Conservation (phyloP, 1,284 basidiomycete species). For the Tylopilus orsonianus region DNA sequence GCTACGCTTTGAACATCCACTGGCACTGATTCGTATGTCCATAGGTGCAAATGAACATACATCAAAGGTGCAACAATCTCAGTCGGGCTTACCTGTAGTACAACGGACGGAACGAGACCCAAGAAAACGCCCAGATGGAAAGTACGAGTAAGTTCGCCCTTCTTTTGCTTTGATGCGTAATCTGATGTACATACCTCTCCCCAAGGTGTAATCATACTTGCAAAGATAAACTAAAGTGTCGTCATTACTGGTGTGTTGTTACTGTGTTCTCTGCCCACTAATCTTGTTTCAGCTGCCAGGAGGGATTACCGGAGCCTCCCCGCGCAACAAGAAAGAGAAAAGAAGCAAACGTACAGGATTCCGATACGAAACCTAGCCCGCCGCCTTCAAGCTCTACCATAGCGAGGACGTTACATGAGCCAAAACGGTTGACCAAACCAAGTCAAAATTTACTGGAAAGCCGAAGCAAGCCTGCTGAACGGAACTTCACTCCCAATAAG, state of each 20-base stretch:
- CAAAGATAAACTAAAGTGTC: constrained; percentile 71
- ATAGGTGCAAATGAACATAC: constrained; percentile 4
- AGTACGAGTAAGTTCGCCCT: constrained; percentile 47
- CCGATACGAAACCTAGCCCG: constrained; percentile 13
- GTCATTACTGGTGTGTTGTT: constrained; percentile 61
- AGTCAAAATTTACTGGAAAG: not conserved
- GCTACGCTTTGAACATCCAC: not conserved
- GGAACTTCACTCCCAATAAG: constrained; percentile 39
- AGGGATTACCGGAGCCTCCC: constrained; percentile 60
- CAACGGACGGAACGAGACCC: constrained; percentile 10
- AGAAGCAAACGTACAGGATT: constrained; percentile 12
- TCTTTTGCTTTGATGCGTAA: not conserved
- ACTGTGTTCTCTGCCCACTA: not conserved
- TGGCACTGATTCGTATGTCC: not conserved
- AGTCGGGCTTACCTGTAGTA: constrained; percentile 1
- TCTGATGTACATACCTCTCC: not conserved
- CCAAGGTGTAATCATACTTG: constrained; percentile 78
- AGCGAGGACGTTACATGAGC: not conserved
- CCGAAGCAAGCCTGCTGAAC: constrained; percentile 20
- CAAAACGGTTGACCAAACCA: not conserved
- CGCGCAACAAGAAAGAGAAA: constrained; percentile 40
- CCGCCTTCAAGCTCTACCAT: constrained; percentile 9
- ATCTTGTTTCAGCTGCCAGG: constrained; percentile 56
- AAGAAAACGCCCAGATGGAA: constrained; percentile 46
- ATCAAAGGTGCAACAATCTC: constrained; percentile 1